Evolutionary conservation across 805 yeast genomes (phyloP).

Genomic region (Danielozyma ontarioensis): DNA sequence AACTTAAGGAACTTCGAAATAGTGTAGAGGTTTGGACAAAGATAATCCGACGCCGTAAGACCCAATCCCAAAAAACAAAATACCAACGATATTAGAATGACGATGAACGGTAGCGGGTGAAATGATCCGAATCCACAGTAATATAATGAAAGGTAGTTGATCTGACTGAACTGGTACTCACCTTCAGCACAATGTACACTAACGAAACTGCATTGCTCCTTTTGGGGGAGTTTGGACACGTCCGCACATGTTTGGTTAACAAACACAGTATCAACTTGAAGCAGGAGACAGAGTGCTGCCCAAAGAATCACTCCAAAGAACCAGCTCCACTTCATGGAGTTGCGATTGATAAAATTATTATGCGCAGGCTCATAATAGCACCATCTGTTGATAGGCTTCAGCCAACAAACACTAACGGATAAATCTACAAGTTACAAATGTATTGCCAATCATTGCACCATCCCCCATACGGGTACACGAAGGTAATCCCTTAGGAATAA

Average conservation of each 20-base stretch:
- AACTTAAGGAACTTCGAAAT: slow-evolving; percentile 58
- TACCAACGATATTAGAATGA: slow-evolving; percentile 20
- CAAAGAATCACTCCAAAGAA: too few relatives aligned
- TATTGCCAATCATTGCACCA: slow-evolving; percentile 61
- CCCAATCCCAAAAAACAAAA: slow-evolving; percentile 63
- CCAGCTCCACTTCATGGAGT: too few relatives aligned
- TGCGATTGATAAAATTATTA: too few relatives aligned
- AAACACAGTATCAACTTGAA: too few relatives aligned
- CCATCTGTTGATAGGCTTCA: too few relatives aligned
- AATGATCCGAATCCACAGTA: slow-evolving; percentile 19
- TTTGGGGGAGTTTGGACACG: too few relatives aligned
- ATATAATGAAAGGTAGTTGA: slow-evolving; percentile 33
- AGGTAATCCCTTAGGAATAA: slow-evolving; percentile 62
- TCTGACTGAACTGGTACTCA: slow-evolving; percentile 23
- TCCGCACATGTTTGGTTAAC: too few relatives aligned
- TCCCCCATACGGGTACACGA: slow-evolving; percentile 73
- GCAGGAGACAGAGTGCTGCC: too few relatives aligned
- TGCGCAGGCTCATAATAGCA: too few relatives aligned
- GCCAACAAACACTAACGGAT: too few relatives aligned
- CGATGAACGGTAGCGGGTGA: slow-evolving; percentile 8
- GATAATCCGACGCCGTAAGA: slow-evolving; percentile 71
- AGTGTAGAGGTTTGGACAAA: slow-evolving; percentile 72
- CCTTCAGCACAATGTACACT: slow-evolving; percentile 24
- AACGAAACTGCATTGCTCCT: slow-evolving; percentile 40
- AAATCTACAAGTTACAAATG: too few relatives aligned